These are phyloP conservation scores for Kernera saxatilis DNA, from an alignment of 345 rosid species.

Conservation along the genomic window DNA sequence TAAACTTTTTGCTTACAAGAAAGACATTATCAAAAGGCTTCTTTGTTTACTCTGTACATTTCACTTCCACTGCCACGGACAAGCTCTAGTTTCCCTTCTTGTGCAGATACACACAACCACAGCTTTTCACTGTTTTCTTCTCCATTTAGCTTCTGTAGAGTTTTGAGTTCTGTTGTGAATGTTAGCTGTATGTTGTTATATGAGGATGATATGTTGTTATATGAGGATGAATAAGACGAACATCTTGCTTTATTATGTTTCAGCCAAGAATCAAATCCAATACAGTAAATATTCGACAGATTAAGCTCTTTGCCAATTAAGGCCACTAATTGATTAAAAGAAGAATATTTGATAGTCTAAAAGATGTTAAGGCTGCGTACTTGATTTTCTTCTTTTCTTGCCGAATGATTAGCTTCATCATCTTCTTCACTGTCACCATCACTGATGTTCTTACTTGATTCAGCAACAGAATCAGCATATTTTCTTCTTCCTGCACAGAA, in stretches of 20 bases:
- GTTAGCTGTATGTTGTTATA: conserved; percentile 13
- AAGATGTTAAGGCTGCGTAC: not conserved
- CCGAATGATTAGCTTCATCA: not conserved
- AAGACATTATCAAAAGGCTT: not conserved
- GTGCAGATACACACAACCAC: conserved; percentile 26
- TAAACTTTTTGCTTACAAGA: not conserved
- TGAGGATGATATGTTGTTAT: conserved; percentile 21
- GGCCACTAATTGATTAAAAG: not conserved
- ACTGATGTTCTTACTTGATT: not conserved
- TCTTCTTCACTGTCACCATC: not conserved
- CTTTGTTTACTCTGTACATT: conserved; percentile 18
- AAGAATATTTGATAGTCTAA: not conserved
- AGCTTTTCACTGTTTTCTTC: not conserved
- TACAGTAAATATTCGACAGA: not conserved
- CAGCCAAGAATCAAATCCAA: not conserved
- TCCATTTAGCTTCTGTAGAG: conserved; percentile 19
- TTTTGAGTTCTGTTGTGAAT: conserved; percentile 23
- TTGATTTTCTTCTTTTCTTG: not conserved
- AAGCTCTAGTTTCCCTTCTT: conserved; percentile 10
- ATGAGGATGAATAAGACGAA: not conserved
- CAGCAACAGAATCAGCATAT: too few relatives aligned
- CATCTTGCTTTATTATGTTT: conserved; percentile 4
- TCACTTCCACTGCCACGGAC: conserved; percentile 9
- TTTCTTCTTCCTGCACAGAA: too few relatives aligned
- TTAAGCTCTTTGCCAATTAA: not conserved